phyloP scores from a whole-genome alignment of 2,329 filamentous ascomycete species.

The Cercospora janseana region DNA sequence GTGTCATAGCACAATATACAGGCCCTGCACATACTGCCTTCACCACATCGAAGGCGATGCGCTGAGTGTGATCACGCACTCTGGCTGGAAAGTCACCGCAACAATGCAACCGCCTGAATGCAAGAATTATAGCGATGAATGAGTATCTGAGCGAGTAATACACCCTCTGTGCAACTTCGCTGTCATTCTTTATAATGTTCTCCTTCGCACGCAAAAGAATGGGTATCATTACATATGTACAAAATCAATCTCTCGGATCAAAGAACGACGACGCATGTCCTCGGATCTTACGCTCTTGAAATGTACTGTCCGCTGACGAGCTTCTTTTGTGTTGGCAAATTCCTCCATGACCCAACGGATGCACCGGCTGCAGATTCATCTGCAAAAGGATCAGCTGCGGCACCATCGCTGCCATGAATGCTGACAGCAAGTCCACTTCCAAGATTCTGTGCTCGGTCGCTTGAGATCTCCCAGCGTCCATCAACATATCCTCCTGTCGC shows the following conservation, averaged over 20 bases:
- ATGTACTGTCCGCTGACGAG: constrained; percentile 71
- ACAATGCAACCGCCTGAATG: too few relatives aligned
- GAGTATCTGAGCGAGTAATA: too few relatives aligned
- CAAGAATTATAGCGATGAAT: too few relatives aligned
- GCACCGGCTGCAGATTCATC: constrained; percentile 51
- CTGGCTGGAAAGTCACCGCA: too few relatives aligned
- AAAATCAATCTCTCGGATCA: constrained; percentile 3
- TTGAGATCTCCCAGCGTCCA: constrained; percentile 72
- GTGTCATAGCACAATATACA: too few relatives aligned
- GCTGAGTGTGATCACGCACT: too few relatives aligned
- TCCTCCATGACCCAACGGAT: constrained; percentile 57
- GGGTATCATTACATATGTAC: constrained; percentile 24
- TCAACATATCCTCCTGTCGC: constrained; percentile 75
- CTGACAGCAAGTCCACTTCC: constrained; percentile 64
- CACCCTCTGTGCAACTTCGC: too few relatives aligned
- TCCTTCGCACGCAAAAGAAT: constrained; percentile 7
- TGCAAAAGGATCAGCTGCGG: constrained; percentile 66
- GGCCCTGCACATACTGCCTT: too few relatives aligned
- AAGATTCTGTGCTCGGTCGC: constrained; percentile 47
- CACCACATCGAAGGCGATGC: too few relatives aligned
- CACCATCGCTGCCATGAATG: constrained; percentile 46
- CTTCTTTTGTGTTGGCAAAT: constrained; percentile 65
- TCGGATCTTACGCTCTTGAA: constrained; percentile 30
- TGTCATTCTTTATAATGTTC: neutral
- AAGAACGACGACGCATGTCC: neutral